Evolutionary conservation across 768 basidiomycete genomes (phyloP), one percentile per base, ranked within the genome.

Genomic region (Vishniacozyma victoriae): DNA sequence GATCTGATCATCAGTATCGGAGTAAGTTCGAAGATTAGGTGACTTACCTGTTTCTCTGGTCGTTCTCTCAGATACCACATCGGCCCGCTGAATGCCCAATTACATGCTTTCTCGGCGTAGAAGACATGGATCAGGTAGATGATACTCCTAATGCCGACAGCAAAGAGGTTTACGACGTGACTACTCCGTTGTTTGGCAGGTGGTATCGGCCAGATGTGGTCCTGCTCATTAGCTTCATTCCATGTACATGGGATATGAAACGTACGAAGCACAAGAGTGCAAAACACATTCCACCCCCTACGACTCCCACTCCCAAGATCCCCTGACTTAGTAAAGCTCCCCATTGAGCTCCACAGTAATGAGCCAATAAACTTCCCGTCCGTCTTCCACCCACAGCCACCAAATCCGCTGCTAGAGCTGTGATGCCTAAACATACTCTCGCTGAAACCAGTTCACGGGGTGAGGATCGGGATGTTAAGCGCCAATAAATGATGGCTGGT

Each of bases 231-330:
- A n/a, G n/a, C n/a, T n/a, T n/a, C n/a, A n/a, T n/a, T n/a, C n/a
- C n/a, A n/a, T n/a, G n/a, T n/a, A n/a, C n/a, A n/a, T n/a, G n/a
- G n/a, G n/a, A n/a, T n/a, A 25, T 5, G 16, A 5, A 15, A 52
- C 66, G 52, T 33, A 68, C 66, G 19, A 62, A 62, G 26, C 60
- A 64, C 1, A 60, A 22, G 20, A 60, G 23, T 15, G 55, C 55
- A 46, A 64, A 62, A 1, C 29, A 46, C 0, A 42, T 31, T 11
- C 43, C 42, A 18, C 57, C 60, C 2, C 55, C 59, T 3, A 63
- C 54, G 1, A 55, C 53, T 9, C 37, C 53, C 12, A 54, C 2
- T 4, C 59, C 55, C 31, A 66, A 33, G 1, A 66, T 19, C 6
- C 43, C 31, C 42, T 48, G 41, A 4, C 55, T 33, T 15, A 43